These are phyloP conservation scores for Glebionis coronaria DNA, from an alignment of 129 eudicot genomes.

Conservation along the genomic window DNA sequence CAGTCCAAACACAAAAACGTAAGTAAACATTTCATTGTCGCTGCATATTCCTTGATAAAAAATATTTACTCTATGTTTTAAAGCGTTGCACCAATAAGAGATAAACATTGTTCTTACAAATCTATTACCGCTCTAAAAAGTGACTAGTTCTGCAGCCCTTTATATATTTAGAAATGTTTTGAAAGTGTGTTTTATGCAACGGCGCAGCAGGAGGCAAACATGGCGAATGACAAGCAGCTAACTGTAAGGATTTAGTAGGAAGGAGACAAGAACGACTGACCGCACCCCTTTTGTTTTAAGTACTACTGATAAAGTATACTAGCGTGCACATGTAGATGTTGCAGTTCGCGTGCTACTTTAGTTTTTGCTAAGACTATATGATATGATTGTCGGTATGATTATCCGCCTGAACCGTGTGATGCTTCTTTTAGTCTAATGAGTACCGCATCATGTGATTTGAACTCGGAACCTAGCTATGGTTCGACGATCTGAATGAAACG, in stretches of 20 bases:
- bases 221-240: not conserved
- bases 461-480: not conserved
- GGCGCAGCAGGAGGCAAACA: no score
- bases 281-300: not conserved
- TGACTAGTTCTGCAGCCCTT: conserved; percentile 22
- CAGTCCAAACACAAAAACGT: not conserved
- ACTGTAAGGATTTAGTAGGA: not conserved
- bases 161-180: not conserved
- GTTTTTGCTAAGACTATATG: not conserved
- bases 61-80: not conserved
- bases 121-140: no score
- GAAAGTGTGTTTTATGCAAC: no score
- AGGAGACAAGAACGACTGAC: not conserved
- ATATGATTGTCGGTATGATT: not conserved
- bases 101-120: no score
- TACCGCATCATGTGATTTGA: not conserved
- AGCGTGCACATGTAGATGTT: no score
- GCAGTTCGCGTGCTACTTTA: no score
- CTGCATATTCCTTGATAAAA: not conserved
- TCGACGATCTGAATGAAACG: not conserved
- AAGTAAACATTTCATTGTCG: not conserved
- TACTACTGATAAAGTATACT: not conserved
- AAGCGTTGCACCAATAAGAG: no score
- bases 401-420: not conserved
- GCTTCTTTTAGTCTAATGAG: not conserved